A percentile compares a stretch with the other conserved stretches of the same genome.
These are phyloP conservation scores for Suhomyces canberraensis DNA, from an alignment of 805 yeast species.

Conservation along the genomic window DNA sequence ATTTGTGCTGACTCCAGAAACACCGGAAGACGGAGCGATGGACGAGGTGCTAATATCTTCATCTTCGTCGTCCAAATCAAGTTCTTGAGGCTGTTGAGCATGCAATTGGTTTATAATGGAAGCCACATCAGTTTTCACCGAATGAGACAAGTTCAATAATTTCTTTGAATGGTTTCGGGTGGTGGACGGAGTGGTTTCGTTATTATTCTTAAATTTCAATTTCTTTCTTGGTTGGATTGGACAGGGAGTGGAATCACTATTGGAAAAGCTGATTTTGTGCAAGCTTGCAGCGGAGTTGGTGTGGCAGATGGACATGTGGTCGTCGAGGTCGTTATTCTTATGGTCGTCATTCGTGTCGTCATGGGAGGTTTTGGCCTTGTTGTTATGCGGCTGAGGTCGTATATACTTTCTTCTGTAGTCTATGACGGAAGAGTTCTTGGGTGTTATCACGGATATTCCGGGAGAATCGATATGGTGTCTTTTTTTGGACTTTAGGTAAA, in stretches of 20 bases:
- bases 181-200: slow-evolving; percentile 20
- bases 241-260: slow-evolving; percentile 44
- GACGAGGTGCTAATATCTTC: slow-evolving; percentile 10
- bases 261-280: slow-evolving; percentile 26
- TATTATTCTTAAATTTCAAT: slow-evolving; percentile 22
- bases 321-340: slow-evolving; percentile 6
- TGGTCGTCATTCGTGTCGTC: slow-evolving; percentile 4
- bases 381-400: background rate
- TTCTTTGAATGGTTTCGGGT: slow-evolving; percentile 15
- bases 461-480: slow-evolving; percentile 24
- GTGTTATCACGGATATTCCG: slow-evolving; percentile 24
- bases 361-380: background rate
- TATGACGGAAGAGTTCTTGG: slow-evolving; percentile 8
- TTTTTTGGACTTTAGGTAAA: slow-evolving; percentile 22
- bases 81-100: slow-evolving; percentile 7
- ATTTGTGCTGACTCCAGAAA: slow-evolving; percentile 1
- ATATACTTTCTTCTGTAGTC: slow-evolving; percentile 1
- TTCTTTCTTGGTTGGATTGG: slow-evolving; percentile 41
- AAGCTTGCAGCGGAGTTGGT: slow-evolving; percentile 12
- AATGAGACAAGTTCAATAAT: slow-evolving; percentile 30
- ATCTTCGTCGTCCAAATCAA: slow-evolving; percentile 8
- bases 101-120: slow-evolving; percentile 18
- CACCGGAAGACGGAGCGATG: slow-evolving; percentile 1
- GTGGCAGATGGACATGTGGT: slow-evolving; percentile 18
- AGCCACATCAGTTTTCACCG: slow-evolving; percentile 25